Conservation (phyloP, 176 grass and related monocot genomes). For the Lolium rigidum region DNA sequence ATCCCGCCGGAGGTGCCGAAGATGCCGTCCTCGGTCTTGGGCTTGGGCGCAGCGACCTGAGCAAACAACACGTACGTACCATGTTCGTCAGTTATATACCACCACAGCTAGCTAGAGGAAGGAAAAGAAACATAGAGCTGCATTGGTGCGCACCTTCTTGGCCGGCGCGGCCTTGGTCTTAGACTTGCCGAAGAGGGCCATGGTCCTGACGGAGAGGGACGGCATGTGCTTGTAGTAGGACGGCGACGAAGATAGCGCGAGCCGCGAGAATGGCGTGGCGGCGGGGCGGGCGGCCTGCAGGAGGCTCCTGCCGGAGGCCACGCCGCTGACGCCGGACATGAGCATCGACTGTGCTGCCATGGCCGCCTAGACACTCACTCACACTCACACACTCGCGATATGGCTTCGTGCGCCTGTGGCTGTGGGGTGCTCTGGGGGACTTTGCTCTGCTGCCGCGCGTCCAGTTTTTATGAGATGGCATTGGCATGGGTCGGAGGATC, state of each 20-base stretch:
- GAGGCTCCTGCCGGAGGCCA: slow-evolving; percentile 35
- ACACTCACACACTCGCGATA: neutral
- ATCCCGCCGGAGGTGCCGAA: slow-evolving; percentile 98
- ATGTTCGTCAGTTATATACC: neutral
- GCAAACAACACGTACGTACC: neutral
- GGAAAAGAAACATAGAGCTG: neutral
- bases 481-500: neutral
- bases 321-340: slow-evolving; percentile 61
- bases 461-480: slow-evolving; percentile 41
- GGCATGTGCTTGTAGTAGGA: slow-evolving; percentile 28
- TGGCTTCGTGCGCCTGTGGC: slow-evolving; percentile 6
- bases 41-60: slow-evolving; percentile 35
- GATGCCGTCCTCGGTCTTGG: slow-evolving; percentile 87
- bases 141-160: slow-evolving; percentile 61
- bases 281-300: slow-evolving; percentile 43
- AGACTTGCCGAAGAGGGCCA: slow-evolving; percentile 78
- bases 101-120: neutral
- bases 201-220: slow-evolving; percentile 56
- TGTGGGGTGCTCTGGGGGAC: neutral
- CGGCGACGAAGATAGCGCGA: neutral
- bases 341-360: slow-evolving; percentile 96
- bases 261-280: slow-evolving; percentile 47
- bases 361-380: neutral
- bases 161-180: slow-evolving; percentile 67
- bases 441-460: neutral